Conservation (phyloP, 2,329 filamentous ascomycete species). For the Botrytis fragariae region DNA sequence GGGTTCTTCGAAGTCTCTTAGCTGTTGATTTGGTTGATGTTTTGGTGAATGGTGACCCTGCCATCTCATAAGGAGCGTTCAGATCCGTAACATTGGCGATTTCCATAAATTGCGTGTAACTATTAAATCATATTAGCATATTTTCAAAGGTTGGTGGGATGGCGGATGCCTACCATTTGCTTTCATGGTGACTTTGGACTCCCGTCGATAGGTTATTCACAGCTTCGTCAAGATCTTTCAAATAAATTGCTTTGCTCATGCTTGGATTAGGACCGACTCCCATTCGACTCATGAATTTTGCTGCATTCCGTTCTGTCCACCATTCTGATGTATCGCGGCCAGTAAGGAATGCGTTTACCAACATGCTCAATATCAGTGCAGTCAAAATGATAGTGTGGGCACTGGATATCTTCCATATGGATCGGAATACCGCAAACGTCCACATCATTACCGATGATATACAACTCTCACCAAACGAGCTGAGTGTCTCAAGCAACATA, state of each 20-base stretch:
- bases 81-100: slow-evolving; percentile 58
- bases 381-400: slow-evolving; percentile 73
- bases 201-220: slow-evolving; percentile 32
- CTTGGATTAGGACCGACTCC: slow-evolving; percentile 75
- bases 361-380: slow-evolving; percentile 64
- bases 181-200: slow-evolving; percentile 40
- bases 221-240: slow-evolving; percentile 74
- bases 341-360: slow-evolving; percentile 73
- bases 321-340: slow-evolving; percentile 71
- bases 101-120: slow-evolving; percentile 61
- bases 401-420: slow-evolving; percentile 64
- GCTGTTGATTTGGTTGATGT: slow-evolving; percentile 54
- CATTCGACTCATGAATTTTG: slow-evolving; percentile 75
- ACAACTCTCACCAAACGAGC: slow-evolving; percentile 73
- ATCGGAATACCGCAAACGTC: slow-evolving; percentile 64
- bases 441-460: slow-evolving; percentile 76
- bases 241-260: slow-evolving; percentile 83
- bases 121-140: slow-evolving; percentile 32
- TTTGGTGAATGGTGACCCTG: slow-evolving; percentile 48
- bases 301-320: slow-evolving; percentile 82
- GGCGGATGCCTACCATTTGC: slow-evolving; percentile 47
- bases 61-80: slow-evolving; percentile 54
- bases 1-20: slow-evolving; percentile 68
- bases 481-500: slow-evolving; percentile 68
- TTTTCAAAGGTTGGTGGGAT: not conserved